These are phyloP conservation scores for Rhododendron kiyosumense DNA, from an alignment of 148 eudicot genomes.

Conservation along the genomic window DNA sequence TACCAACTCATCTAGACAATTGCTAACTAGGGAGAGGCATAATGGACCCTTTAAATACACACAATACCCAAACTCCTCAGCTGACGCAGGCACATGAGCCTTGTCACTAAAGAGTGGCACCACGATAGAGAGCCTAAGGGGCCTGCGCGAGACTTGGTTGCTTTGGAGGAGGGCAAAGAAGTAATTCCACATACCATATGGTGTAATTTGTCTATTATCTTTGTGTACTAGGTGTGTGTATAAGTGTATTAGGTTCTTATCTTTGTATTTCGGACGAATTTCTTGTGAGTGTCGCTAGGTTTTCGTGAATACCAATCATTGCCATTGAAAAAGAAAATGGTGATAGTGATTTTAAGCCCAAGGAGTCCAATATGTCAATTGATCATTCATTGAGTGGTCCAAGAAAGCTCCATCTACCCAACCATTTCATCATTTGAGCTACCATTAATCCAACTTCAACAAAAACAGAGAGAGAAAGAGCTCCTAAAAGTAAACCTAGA, in stretches of 20 bases:
- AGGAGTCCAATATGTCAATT: not conserved
- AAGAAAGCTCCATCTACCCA: conserved; percentile 5
- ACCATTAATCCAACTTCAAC: not conserved
- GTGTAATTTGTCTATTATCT: not conserved
- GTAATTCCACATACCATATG: no score
- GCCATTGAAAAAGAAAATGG: not conserved
- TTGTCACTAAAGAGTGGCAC: no score
- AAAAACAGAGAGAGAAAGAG: not conserved
- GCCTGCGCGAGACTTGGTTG: no score
- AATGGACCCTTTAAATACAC: no score
- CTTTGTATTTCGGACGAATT: not conserved
- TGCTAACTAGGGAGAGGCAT: no score
- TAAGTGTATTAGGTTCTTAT: not conserved
- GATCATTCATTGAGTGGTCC: conserved; percentile 3
- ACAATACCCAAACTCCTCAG: no score
- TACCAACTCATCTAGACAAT: no score
- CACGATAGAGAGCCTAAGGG: no score
- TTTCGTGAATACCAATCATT: not conserved
- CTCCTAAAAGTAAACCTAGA: not conserved
- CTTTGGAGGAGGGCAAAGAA: no score
- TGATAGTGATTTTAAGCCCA: not conserved
- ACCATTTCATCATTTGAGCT: not conserved
- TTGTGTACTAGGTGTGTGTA: not conserved
- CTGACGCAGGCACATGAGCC: no score
- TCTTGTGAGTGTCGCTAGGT: not conserved